These are phyloP conservation scores for Penicillium simplicissimum DNA, from an alignment of 495 filamentous ascomycete species.

Conservation along the genomic window DNA sequence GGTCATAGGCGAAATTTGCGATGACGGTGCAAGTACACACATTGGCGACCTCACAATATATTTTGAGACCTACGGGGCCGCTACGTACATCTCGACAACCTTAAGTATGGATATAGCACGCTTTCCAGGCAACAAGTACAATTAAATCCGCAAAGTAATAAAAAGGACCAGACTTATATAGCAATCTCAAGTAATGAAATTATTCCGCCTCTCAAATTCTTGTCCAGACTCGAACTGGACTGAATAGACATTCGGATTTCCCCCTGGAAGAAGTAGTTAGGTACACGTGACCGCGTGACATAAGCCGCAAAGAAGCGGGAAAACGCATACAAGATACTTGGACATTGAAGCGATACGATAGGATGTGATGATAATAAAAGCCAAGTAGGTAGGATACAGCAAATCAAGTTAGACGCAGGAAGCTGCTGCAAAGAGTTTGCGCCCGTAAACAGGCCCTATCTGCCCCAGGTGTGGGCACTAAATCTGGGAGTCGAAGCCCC, in stretches of 20 bases:
- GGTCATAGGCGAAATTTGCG: no score
- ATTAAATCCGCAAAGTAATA: no score
- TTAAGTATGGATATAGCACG: no score
- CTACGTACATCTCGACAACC: no score
- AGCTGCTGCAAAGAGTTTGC: not conserved
- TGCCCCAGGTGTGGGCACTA: not conserved
- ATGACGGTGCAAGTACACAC: no score
- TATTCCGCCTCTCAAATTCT: not conserved
- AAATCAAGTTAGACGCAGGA: no score
- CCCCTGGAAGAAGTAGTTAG: not conserved
- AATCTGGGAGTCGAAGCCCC: constrained; percentile 2
- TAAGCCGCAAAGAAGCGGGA: constrained; percentile 30
- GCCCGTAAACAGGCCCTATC: not conserved
- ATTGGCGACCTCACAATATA: no score
- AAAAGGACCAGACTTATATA: no score
- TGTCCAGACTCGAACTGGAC: not conserved
- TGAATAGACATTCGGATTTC: not conserved
- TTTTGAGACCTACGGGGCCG: no score
- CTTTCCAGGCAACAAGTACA: no score
- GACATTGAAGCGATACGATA: not conserved
- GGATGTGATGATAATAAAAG: not conserved
- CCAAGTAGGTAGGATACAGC: constrained; percentile 11
- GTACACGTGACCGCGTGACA: constrained; percentile 24
- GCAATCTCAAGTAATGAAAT: not conserved
- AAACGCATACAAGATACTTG: constrained; percentile 24